These are phyloP conservation scores for Pleoardoris graminearum DNA, from an alignment of 2,329 filamentous ascomycete genomes.

Conservation along the genomic window DNA sequence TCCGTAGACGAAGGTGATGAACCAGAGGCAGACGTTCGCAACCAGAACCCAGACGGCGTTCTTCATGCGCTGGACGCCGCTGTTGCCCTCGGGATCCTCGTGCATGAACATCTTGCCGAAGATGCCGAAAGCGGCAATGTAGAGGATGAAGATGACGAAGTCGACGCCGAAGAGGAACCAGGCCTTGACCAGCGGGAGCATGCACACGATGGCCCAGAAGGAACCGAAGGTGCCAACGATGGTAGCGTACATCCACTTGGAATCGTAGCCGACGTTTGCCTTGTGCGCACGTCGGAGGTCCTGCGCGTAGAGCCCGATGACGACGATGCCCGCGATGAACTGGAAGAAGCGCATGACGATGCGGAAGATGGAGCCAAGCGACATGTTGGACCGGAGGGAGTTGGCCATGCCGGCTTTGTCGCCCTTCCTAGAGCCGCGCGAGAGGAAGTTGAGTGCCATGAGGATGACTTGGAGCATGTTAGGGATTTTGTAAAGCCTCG, in stretches of 20 bases:
- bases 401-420: slow-evolving; percentile 33
- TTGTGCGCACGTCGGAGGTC: slow-evolving; percentile 43
- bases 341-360: slow-evolving; percentile 71
- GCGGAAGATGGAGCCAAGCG: slow-evolving; percentile 48
- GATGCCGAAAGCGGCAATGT: slow-evolving; percentile 79
- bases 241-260: slow-evolving; percentile 61
- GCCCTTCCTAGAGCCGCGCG: slow-evolving; percentile 32
- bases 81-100: slow-evolving; percentile 66
- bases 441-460: slow-evolving; percentile 39
- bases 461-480: slow-evolving; percentile 18
- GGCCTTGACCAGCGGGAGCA: slow-evolving; percentile 60
- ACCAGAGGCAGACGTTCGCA: slow-evolving; percentile 74
- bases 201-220: slow-evolving; percentile 57
- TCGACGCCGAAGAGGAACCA: slow-evolving; percentile 68
- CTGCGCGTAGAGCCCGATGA: slow-evolving; percentile 69
- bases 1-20: slow-evolving; percentile 62
- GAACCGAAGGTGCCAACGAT: slow-evolving; percentile 30
- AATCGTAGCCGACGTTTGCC: slow-evolving; percentile 50
- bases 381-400: slow-evolving; percentile 25
- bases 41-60: slow-evolving; percentile 84
- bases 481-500: slow-evolving; percentile 1
- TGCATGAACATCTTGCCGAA: slow-evolving; percentile 82
- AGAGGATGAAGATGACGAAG: slow-evolving; percentile 70
- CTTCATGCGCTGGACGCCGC: slow-evolving; percentile 75
- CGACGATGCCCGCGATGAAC: slow-evolving; percentile 74